Evolutionary conservation across 306 rosid genomes (phyloP).

Genomic region (Cucumis melo): DNA sequence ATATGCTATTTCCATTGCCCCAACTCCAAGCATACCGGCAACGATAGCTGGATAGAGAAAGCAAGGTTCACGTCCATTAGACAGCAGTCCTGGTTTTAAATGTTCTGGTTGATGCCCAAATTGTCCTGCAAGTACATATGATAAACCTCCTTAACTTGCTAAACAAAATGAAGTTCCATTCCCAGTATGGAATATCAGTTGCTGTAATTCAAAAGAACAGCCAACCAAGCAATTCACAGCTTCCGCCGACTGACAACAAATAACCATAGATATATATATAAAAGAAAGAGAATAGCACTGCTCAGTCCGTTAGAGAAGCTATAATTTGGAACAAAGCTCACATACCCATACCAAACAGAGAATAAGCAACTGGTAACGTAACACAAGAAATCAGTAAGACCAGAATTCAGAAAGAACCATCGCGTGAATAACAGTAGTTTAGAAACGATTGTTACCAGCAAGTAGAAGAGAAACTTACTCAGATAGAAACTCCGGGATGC

Average conservation of each 20-base stretch:
- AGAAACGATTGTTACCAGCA: not conserved
- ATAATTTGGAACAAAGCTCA: not conserved
- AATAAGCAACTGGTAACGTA: not conserved
- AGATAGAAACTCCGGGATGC: slow-evolving; percentile 12
- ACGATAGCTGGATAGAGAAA: slow-evolving; percentile 29
- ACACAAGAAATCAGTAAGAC: not conserved
- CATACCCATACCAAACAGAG: not conserved
- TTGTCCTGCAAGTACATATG: not conserved
- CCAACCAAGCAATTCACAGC: not conserved
- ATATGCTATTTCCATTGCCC: slow-evolving; percentile 25
- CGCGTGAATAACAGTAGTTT: not conserved
- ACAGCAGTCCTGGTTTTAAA: slow-evolving; percentile 7
- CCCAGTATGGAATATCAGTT: not conserved
- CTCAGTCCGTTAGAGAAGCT: not conserved
- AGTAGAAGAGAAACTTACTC: slow-evolving; percentile 17
- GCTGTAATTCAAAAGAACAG: not conserved
- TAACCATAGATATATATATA: not conserved
- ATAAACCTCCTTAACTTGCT: not conserved
- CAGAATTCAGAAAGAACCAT: not conserved
- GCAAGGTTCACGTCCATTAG: slow-evolving; percentile 5
- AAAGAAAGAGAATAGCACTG: not conserved
- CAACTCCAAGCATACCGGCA: slow-evolving; percentile 43
- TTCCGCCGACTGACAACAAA: not conserved
- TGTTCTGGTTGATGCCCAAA: not conserved
- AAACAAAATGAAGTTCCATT: not conserved